Conservation (phyloP, 192 early-diverging fungal genomes). For the Funneliformis mosseae region DNA sequence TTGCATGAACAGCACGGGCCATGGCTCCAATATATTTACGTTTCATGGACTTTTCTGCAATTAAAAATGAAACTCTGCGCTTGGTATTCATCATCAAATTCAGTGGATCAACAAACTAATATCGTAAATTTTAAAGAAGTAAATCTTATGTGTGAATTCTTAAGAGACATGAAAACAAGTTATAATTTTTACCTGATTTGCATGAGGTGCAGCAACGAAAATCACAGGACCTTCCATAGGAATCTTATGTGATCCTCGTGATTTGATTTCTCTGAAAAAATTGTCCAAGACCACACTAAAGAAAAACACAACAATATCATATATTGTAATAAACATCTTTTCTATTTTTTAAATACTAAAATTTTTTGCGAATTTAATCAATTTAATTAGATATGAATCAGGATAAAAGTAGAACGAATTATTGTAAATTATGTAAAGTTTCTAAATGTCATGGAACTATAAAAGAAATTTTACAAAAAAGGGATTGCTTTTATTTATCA, state of each 20-base stretch:
- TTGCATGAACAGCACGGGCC: constrained; percentile 74
- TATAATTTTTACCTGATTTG: constrained; percentile 61
- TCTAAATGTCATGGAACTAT: too few relatives aligned
- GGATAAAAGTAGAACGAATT: too few relatives aligned
- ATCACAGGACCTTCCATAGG: constrained; percentile 89
- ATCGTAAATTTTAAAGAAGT: background rate
- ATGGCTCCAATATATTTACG: constrained; percentile 83
- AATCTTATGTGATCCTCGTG: constrained; percentile 80
- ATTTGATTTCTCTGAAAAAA: constrained; percentile 90
- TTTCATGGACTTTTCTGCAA: constrained; percentile 89
- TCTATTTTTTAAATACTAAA: too few relatives aligned
- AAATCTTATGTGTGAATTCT: background rate
- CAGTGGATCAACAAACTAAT: constrained; percentile 91
- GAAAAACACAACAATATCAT: constrained; percentile 69
- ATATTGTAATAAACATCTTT: constrained; percentile 31
- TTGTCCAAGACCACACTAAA: constrained; percentile 70
- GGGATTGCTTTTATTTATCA: too few relatives aligned
- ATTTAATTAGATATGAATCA: too few relatives aligned
- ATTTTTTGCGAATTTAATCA: too few relatives aligned
- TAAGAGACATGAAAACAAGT: background rate
- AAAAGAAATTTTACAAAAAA: too few relatives aligned
- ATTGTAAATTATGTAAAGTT: too few relatives aligned
- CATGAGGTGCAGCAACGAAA: constrained; percentile 85
- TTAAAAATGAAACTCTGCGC: constrained; percentile 76
- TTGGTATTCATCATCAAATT: constrained; percentile 81